Percentiles rank a stretch among this genome's conserved stretches.
These are phyloP conservation scores for Elongisporangium undulatum DNA, from an alignment of 352 stramenopile genomes.

Conservation along the genomic window DNA sequence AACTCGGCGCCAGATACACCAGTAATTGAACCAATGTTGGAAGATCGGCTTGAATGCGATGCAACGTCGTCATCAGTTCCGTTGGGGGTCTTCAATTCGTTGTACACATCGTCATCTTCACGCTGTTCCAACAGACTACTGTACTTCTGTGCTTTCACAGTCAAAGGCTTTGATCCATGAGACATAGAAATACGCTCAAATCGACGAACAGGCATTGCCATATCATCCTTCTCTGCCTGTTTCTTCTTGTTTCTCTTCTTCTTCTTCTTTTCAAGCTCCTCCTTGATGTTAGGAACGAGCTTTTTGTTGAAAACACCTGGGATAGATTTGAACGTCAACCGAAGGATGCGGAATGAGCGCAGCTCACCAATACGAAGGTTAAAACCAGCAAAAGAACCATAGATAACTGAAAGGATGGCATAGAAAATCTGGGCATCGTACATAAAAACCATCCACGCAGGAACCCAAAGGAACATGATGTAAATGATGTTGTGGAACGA, in stretches of 20 bases:
- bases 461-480: slow-evolving; percentile 78
- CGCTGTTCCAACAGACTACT: slow-evolving; percentile 61
- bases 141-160: slow-evolving; percentile 82
- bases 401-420: slow-evolving; percentile 70
- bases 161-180: slow-evolving; percentile 65
- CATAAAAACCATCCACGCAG: slow-evolving; percentile 80
- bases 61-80: slow-evolving; percentile 57
- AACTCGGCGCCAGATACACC: slow-evolving; percentile 75
- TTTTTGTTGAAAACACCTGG: slow-evolving; percentile 84
- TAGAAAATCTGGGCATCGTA: slow-evolving; percentile 88
- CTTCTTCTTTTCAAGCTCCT: slow-evolving; percentile 71
- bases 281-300: slow-evolving; percentile 76
- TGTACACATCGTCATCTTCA: slow-evolving; percentile 51
- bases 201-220: slow-evolving; percentile 47
- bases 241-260: slow-evolving; percentile 55
- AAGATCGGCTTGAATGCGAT: slow-evolving; percentile 38
- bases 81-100: slow-evolving; percentile 53
- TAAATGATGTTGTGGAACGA: slow-evolving; percentile 79
- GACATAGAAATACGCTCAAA: slow-evolving; percentile 85
- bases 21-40: slow-evolving; percentile 66
- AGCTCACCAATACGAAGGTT: slow-evolving; percentile 82
- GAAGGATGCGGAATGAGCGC: slow-evolving; percentile 80
- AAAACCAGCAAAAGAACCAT: slow-evolving; percentile 77
- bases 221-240: slow-evolving; percentile 47
- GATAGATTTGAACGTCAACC: slow-evolving; percentile 81